Percentiles rank a stretch among this genome's conserved stretches.
Evolutionary conservation across 495 filamentous ascomycete species (phyloP).

Genomic region (Talaromyces proteolyticus): DNA sequence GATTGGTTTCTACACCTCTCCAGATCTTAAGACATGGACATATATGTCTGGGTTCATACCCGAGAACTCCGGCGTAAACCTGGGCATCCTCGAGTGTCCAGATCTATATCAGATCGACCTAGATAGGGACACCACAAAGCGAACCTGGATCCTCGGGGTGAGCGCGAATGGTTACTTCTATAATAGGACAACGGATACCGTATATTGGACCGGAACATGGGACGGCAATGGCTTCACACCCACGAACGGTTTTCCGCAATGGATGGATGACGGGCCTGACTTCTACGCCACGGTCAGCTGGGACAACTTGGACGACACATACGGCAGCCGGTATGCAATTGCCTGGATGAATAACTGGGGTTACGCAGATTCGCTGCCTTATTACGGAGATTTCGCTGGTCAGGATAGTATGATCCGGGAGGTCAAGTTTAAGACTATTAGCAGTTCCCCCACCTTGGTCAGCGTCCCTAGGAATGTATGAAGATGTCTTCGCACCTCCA

Average conservation of each 20-base stretch:
- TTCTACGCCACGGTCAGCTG: constrained; percentile 1
- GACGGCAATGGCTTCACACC: background rate
- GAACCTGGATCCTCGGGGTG: background rate
- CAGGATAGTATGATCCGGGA: background rate
- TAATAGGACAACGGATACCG: constrained; percentile 2
- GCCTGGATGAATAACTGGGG: constrained; percentile 3
- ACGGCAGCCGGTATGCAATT: background rate
- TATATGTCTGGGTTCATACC: constrained; percentile 44
- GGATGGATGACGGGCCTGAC: background rate
- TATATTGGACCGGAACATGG: constrained; percentile 3
- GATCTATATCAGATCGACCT: constrained; percentile 22
- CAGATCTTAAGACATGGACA: constrained; percentile 43
- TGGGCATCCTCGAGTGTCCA: constrained; percentile 37
- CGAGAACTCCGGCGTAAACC: constrained; percentile 39
- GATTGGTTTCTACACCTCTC: constrained; percentile 44
- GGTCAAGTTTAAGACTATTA: constrained; percentile 1
- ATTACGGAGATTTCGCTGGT: background rate
- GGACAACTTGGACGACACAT: background rate
- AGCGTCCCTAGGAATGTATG: constrained; percentile 1
- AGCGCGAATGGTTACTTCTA: constrained; percentile 1
- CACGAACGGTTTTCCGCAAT: background rate
- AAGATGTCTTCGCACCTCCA: background rate
- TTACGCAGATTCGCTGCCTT: background rate
- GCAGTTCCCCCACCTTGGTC: background rate
- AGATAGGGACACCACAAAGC: background rate